Evolutionary conservation across 2,329 filamentous ascomycete genomes (phyloP).

Genomic region (Coniosporium tulheliwenetii): DNA sequence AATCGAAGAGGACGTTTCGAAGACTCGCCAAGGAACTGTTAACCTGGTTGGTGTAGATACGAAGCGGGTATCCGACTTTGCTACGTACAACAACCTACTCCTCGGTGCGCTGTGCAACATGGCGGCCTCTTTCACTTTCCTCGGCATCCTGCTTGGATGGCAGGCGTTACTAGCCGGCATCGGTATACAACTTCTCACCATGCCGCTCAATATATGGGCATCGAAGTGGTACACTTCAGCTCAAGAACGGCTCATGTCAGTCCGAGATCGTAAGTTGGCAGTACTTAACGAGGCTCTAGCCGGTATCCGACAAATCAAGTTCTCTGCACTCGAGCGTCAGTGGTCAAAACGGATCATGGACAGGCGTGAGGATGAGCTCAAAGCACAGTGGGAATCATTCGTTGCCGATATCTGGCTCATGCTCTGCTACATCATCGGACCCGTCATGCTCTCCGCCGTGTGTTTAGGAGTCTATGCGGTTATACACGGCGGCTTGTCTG

Average conservation of each 20-base stretch:
- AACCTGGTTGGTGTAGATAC: conserved; percentile 68
- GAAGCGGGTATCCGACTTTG: conserved; percentile 53
- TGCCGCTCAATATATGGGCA: conserved; percentile 53
- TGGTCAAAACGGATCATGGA: too few relatives aligned
- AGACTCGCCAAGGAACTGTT: conserved; percentile 54
- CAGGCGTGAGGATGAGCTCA: too few relatives aligned
- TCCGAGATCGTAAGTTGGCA: too few relatives aligned
- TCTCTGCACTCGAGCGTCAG: too few relatives aligned
- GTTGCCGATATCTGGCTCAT: too few relatives aligned
- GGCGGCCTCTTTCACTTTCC: conserved; percentile 47
- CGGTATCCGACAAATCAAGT: too few relatives aligned
- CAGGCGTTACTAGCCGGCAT: conserved; percentile 51
- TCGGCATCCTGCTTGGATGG: conserved; percentile 59
- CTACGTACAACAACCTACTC: conserved; percentile 50
- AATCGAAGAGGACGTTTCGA: conserved; percentile 28
- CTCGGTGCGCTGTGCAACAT: conserved; percentile 47
- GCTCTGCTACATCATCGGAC: conserved; percentile 30
- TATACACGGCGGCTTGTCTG: conserved; percentile 45
- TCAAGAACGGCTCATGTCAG: conserved; percentile 11
- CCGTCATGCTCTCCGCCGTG: conserved; percentile 56
- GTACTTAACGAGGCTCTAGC: too few relatives aligned
- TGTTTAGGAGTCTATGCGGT: conserved; percentile 54
- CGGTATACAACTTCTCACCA: conserved; percentile 44
- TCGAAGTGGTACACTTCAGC: conserved; percentile 48
- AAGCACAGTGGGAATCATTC: too few relatives aligned